Evolutionary conservation across 2,329 filamentous ascomycete genomes (phyloP).

Genomic region (Ophiostoma tasmaniense): DNA sequence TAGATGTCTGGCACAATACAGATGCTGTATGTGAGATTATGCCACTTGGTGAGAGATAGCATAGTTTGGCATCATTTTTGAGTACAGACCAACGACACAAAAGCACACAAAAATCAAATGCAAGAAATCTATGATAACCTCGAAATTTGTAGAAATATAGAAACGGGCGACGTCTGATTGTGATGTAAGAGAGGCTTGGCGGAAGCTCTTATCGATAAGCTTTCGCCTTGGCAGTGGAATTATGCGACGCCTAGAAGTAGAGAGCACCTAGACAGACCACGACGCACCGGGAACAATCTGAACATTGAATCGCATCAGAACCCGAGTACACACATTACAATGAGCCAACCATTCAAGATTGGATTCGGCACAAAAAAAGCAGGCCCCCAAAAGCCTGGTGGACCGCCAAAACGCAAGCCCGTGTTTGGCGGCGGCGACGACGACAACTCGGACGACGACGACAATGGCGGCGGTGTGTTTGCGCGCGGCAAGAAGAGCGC

Average conservation of each 20-base stretch:
- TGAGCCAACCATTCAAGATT: slow-evolving; percentile 17
- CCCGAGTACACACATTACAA: neutral
- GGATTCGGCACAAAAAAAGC: slow-evolving; percentile 24
- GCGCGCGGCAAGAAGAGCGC: slow-evolving; percentile 5
- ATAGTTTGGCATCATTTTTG: no score
- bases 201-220: slow-evolving; percentile 15
- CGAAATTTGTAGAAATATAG: neutral
- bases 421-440: slow-evolving; percentile 53
- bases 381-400: slow-evolving; percentile 52
- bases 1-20: slow-evolving; percentile 16
- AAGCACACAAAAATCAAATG: neutral
- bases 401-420: slow-evolving; percentile 42
- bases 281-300: neutral
- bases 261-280: neutral
- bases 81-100: no score
- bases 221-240: neutral
- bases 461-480: slow-evolving; percentile 16
- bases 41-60: no score
- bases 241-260: neutral
- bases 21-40: neutral
- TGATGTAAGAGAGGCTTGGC: neutral
- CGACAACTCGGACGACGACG: slow-evolving; percentile 37
- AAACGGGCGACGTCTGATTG: neutral
- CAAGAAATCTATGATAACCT: neutral
- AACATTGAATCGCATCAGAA: neutral